These are phyloP conservation scores for Cyclotella choctawhatcheeana DNA, from an alignment of 108 stramenopile genomes.

Conservation along the genomic window DNA sequence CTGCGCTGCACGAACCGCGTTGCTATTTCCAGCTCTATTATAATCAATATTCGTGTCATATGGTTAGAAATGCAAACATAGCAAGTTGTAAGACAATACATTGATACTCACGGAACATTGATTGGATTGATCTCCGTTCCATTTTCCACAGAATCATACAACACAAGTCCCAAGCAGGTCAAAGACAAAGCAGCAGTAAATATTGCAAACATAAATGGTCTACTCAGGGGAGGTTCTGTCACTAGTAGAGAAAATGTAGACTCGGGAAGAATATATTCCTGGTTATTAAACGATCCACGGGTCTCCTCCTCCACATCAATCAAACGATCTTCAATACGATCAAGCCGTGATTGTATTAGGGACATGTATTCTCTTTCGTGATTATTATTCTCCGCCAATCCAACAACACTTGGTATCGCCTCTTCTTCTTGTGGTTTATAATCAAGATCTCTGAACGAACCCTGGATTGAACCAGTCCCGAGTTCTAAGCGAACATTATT, in stretches of 20 bases:
- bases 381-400: background rate
- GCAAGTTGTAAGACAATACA: background rate
- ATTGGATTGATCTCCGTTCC: conserved; percentile 9
- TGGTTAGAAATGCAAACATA: background rate
- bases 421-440: background rate
- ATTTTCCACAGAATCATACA: conserved; percentile 6
- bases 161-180: conserved; percentile 15
- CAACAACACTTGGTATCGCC: background rate
- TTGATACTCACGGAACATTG: conserved; percentile 11
- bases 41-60: background rate
- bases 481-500: conserved; percentile 2
- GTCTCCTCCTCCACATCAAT: conserved; percentile 16
- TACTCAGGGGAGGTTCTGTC: conserved; percentile 23
- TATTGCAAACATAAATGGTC: conserved; percentile 22
- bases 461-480: background rate
- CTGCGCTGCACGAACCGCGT: conserved; percentile 17
- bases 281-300: background rate
- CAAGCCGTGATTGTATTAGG: background rate
- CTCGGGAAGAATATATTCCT: conserved; percentile 21
- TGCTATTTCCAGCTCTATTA: conserved; percentile 9
- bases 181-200: conserved; percentile 15
- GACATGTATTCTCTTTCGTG: background rate
- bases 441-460: background rate
- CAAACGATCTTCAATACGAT: conserved; percentile 17
- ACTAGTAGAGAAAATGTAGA: conserved; percentile 35